These are phyloP conservation scores for Tricholoma sp. DNA, from an alignment of 768 basidiomycete species.

Conservation along the genomic window DNA sequence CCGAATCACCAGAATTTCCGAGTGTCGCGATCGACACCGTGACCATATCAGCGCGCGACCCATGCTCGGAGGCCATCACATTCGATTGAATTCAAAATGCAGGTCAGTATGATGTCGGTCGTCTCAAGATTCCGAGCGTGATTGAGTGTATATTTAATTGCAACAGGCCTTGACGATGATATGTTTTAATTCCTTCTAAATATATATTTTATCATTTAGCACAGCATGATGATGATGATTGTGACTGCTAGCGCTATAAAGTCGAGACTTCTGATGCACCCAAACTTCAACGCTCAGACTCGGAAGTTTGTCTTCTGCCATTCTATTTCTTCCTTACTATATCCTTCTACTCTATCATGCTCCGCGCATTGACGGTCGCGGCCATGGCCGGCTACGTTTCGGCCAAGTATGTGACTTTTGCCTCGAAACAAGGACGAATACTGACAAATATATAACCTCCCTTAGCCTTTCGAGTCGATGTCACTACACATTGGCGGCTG, in stretches of 20 bases:
- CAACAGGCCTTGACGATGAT: too few species aligned
- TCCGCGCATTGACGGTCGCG: constrained; percentile 7
- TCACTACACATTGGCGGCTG: constrained; percentile 3
- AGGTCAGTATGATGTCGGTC: too few species aligned
- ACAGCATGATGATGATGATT: too few species aligned
- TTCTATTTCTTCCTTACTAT: background rate
- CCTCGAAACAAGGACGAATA: background rate
- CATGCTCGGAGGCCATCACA: too few species aligned
- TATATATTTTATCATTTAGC: too few species aligned
- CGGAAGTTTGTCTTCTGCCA: background rate
- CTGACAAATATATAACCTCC: background rate
- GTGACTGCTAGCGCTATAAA: background rate
- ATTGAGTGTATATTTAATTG: too few species aligned
- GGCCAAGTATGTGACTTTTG: constrained; percentile 5
- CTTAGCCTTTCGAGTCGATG: constrained; percentile 6
- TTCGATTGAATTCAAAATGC: too few species aligned
- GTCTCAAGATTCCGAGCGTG: too few species aligned
- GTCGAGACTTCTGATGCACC: background rate
- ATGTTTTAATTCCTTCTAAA: too few species aligned
- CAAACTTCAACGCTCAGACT: background rate
- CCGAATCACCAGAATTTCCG: too few species aligned
- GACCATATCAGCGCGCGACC: too few species aligned
- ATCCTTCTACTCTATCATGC: constrained; percentile 1
- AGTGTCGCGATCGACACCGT: too few species aligned
- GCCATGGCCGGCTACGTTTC: constrained; percentile 11